Evolutionary conservation across 306 rosid species (phyloP).

Genomic region (Castanopsis chinensis): DNA sequence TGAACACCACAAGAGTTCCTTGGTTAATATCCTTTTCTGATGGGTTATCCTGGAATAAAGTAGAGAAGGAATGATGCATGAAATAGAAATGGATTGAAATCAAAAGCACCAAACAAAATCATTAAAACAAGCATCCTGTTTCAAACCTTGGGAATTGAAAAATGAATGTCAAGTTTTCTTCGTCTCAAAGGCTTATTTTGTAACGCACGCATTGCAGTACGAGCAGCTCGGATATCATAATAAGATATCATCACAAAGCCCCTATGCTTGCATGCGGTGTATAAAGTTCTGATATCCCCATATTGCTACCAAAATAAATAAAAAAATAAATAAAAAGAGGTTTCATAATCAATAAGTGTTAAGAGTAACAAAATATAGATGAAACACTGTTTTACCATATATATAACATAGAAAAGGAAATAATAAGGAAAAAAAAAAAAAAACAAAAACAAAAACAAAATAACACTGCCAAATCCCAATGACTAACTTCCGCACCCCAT

Average conservation of each 20-base stretch:
- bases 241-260: constrained; percentile 98
- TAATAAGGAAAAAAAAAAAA: neutral
- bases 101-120: neutral
- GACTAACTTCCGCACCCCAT: constrained; percentile 1
- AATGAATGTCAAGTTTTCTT: constrained; percentile 93
- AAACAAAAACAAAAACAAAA: neutral
- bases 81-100: constrained; percentile 2
- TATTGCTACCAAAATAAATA: constrained; percentile 60
- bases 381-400: constrained; percentile 7
- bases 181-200: constrained; percentile 91
- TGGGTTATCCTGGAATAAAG: constrained; percentile 75
- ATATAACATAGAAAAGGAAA: neutral
- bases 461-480: neutral
- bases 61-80: constrained; percentile 20
- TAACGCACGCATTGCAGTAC: constrained; percentile 86
- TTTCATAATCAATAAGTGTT: constrained; percentile 15
- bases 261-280: constrained; percentile 95
- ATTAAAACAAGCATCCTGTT: constrained; percentile 1
- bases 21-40: constrained; percentile 94
- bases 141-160: constrained; percentile 95
- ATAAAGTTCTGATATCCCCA: constrained; percentile 91
- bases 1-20: constrained; percentile 97
- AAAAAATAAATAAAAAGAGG: neutral
- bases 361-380: neutral
- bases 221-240: constrained; percentile 94